Percentiles rank a stretch among this genome's conserved stretches.
phyloP scores from a whole-genome alignment of 192 early-diverging fungal species.

The Coemansia sp. region DNA sequence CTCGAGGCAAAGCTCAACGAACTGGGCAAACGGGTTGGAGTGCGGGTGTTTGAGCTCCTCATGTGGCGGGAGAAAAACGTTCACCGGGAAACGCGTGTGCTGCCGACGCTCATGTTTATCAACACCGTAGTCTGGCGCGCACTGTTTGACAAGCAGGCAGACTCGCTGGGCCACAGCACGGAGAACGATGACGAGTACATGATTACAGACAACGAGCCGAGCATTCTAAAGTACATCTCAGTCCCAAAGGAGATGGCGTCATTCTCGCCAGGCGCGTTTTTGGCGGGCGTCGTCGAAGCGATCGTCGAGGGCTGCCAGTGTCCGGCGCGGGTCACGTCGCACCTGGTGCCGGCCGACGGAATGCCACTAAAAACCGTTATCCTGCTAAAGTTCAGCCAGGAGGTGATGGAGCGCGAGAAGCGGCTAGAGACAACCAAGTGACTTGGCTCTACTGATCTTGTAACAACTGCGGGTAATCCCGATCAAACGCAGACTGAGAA shows the following conservation, averaged over 20 bases:
- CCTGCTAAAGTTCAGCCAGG: slow-evolving; percentile 90
- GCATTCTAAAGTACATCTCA: slow-evolving; percentile 85
- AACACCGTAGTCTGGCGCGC: slow-evolving; percentile 91
- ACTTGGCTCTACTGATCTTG: not conserved
- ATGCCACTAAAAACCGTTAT: slow-evolving; percentile 89
- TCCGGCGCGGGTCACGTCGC: slow-evolving; percentile 73
- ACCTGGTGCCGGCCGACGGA: slow-evolving; percentile 82
- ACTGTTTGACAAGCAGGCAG: slow-evolving; percentile 93
- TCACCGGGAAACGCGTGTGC: slow-evolving; percentile 84
- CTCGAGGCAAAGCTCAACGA: slow-evolving; percentile 91
- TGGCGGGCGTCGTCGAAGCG: slow-evolving; percentile 95
- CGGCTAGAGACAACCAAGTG: slow-evolving; percentile 56
- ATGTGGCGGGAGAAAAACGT: slow-evolving; percentile 84
- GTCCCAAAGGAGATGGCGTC: slow-evolving; percentile 90
- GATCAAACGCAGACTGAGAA: no score
- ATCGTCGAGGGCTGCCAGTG: slow-evolving; percentile 88
- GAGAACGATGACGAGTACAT: slow-evolving; percentile 99
- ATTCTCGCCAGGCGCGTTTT: slow-evolving; percentile 90
- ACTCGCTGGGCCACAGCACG: slow-evolving; percentile 93
- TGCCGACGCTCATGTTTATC: slow-evolving; percentile 89
- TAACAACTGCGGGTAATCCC: no score
- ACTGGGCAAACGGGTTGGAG: slow-evolving; percentile 90
- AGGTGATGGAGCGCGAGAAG: slow-evolving; percentile 73
- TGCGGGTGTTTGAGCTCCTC: slow-evolving; percentile 81
- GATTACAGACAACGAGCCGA: slow-evolving; percentile 98